Percentiles rank a stretch among this genome's conserved stretches.
Evolutionary conservation across 257 asterid genomes (phyloP).

Genomic region (Solanum boliviense): DNA sequence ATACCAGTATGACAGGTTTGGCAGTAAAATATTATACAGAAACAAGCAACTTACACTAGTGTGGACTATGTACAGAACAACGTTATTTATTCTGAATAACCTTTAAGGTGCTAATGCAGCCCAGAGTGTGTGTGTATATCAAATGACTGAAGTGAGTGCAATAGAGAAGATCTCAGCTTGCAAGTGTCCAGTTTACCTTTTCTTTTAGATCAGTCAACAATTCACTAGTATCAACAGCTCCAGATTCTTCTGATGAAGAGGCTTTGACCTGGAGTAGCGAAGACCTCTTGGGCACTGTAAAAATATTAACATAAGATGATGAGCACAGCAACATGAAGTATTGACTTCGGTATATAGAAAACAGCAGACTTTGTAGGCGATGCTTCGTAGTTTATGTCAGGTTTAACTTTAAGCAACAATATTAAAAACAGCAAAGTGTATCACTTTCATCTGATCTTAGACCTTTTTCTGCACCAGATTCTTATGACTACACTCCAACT

Average conservation of each 20-base stretch:
- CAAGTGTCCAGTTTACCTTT: conserved; percentile 36
- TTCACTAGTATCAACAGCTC: conserved; percentile 46
- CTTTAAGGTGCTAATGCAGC: neutral
- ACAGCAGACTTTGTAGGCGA: neutral
- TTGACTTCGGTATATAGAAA: neutral
- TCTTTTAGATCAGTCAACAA: conserved; percentile 66
- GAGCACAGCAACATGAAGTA: neutral
- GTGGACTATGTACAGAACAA: neutral
- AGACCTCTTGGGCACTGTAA: conserved; percentile 45
- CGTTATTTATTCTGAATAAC: neutral
- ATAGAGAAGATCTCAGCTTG: neutral
- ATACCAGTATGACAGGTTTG: neutral
- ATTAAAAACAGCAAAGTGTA: neutral
- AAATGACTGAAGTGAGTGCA: neutral
- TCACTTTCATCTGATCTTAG: neutral
- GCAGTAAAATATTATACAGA: neutral
- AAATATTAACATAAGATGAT: conserved; percentile 2
- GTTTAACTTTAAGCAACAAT: neutral
- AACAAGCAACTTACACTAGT: neutral
- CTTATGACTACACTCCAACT: neutral
- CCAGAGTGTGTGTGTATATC: neutral
- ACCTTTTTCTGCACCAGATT: neutral
- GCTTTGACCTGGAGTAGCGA: conserved; percentile 52
- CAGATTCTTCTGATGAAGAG: conserved; percentile 66
- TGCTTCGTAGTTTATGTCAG: neutral